Evolutionary conservation across 768 basidiomycete species (phyloP).

Genomic region (Asterophora lycoperdoides): DNA sequence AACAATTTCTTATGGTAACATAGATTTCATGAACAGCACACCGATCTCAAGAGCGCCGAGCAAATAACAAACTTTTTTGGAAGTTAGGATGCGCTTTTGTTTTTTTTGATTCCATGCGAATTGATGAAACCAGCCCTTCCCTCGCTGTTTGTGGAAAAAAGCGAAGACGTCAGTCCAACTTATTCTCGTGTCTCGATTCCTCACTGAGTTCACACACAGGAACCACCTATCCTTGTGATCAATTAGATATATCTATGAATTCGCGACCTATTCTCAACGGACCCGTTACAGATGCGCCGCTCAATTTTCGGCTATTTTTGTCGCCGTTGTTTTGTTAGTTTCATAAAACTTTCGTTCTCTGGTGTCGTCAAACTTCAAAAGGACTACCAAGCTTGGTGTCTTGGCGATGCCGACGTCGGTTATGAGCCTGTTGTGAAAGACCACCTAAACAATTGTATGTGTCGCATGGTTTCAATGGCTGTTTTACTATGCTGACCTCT

Average conservation of each 20-base stretch:
- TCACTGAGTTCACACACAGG: conserved; percentile 17
- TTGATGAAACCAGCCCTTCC: conserved; percentile 39
- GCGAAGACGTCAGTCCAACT: conserved; percentile 40
- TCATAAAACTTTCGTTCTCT: conserved; percentile 70
- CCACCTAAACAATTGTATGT: conserved; percentile 43
- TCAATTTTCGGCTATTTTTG: conserved; percentile 81
- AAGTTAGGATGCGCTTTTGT: conserved; percentile 26
- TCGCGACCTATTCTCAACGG: not conserved
- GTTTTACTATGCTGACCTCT: not conserved
- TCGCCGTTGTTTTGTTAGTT: conserved; percentile 71
- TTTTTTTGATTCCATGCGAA: not conserved
- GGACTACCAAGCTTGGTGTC: conserved; percentile 65
- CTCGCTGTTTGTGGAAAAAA: conserved; percentile 56
- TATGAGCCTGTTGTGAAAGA: conserved; percentile 51
- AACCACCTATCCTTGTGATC: conserved; percentile 30
- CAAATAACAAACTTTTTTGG: conserved; percentile 62
- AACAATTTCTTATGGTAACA: not conserved
- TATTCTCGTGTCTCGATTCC: not conserved
- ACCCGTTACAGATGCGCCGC: conserved; percentile 50
- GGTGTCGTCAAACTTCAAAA: conserved; percentile 62
- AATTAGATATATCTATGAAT: conserved; percentile 3
- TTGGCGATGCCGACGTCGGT: conserved; percentile 42
- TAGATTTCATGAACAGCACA: conserved; percentile 32
- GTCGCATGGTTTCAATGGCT: not conserved
- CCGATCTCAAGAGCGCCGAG: conserved; percentile 49